Percentiles rank a stretch among this genome's conserved stretches.
Evolutionary conservation across 345 rosid genomes (phyloP).

Genomic region (Citrus medica): DNA sequence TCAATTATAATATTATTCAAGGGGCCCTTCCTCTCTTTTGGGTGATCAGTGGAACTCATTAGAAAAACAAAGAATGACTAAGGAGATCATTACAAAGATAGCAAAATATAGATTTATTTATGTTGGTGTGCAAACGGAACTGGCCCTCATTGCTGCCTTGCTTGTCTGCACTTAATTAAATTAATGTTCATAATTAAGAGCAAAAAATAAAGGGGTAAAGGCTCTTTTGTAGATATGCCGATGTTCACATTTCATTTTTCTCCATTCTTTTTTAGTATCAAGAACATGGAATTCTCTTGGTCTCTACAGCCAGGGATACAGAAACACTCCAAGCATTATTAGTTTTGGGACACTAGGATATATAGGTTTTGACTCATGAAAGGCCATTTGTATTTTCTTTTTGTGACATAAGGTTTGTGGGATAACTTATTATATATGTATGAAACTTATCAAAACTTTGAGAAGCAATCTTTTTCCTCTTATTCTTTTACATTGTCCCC

Average conservation of each 20-base stretch:
- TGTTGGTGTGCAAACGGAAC: neutral
- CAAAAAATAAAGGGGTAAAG: neutral
- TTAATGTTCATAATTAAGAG: neutral
- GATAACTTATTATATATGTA: neutral
- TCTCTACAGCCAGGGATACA: neutral
- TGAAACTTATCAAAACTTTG: neutral
- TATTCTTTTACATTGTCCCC: neutral
- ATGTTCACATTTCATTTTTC: neutral
- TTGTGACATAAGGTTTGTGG: neutral
- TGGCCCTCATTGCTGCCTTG: neutral
- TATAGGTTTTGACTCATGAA: neutral
- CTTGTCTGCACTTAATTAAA: neutral
- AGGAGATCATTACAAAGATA: neutral
- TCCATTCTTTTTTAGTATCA: neutral
- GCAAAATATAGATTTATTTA: neutral
- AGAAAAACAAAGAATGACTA: conserved; percentile 9
- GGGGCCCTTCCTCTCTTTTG: conserved; percentile 12
- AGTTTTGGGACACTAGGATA: neutral
- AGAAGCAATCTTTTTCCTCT: neutral
- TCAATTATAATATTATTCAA: conserved; percentile 4
- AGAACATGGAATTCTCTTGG: neutral
- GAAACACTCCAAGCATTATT: neutral
- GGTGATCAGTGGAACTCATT: conserved; percentile 8
- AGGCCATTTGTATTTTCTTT: neutral
- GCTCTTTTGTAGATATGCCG: neutral